phyloP scores from a whole-genome alignment of 805 yeast genomes.

The Zygosaccharomyces bisporus region DNA sequence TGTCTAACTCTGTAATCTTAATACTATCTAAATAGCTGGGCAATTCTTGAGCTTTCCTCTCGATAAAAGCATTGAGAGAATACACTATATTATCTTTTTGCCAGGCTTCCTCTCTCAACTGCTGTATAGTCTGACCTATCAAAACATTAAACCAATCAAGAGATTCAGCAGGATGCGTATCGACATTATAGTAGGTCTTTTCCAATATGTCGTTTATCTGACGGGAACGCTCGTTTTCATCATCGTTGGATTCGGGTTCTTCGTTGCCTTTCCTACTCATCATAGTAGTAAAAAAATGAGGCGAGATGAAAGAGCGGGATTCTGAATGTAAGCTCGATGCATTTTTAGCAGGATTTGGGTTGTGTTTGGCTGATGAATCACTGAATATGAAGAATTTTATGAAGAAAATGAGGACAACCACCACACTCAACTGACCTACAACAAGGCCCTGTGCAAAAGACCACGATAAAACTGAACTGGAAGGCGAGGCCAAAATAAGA shows the following conservation, averaged over 20 bases:
- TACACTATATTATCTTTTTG: conserved; percentile 79
- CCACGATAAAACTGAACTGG: conserved; percentile 40
- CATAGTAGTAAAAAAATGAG: conserved; percentile 23
- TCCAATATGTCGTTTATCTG: conserved; percentile 60
- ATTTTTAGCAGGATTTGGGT: conserved; percentile 33
- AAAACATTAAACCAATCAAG: conserved; percentile 96
- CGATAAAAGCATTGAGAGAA: conserved; percentile 64
- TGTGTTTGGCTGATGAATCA: conserved; percentile 46
- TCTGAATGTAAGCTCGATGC: conserved; percentile 11
- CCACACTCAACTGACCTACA: conserved; percentile 70
- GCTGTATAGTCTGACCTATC: conserved; percentile 85
- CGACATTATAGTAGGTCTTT: conserved; percentile 88
- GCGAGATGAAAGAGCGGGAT: conserved; percentile 16
- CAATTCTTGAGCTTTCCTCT: conserved; percentile 47
- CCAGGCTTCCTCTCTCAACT: conserved; percentile 84
- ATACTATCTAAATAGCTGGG: conserved; percentile 82
- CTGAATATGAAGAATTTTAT: conserved; percentile 75
- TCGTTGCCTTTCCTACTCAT: conserved; percentile 34
- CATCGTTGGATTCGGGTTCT: conserved; percentile 18
- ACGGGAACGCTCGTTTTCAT: conserved; percentile 26
- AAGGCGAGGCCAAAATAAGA: background rate
- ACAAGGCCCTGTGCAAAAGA: conserved; percentile 76
- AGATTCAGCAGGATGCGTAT: conserved; percentile 82
- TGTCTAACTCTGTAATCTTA: conserved; percentile 75
- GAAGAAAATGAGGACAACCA: conserved; percentile 57